Evolutionary conservation across 306 rosid species (phyloP).

Genomic region (Gleditsia sinensis): DNA sequence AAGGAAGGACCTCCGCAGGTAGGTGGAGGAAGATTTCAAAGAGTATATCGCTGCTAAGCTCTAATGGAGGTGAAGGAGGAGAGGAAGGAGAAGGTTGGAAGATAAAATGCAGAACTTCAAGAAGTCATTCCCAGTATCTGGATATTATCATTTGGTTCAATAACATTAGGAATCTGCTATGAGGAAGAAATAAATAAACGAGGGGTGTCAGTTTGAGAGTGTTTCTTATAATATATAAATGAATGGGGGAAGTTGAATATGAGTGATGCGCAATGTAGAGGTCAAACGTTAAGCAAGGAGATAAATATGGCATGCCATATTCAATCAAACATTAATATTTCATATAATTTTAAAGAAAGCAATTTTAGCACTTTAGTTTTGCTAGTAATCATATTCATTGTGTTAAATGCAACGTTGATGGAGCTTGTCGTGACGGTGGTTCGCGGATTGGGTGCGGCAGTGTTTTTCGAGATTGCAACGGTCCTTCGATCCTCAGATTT

Average conservation of each 20-base stretch:
- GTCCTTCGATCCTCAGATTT: too few relatives aligned
- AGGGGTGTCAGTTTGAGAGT: too few relatives aligned
- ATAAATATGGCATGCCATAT: conserved; percentile 20
- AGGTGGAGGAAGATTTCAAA: conserved; percentile 32
- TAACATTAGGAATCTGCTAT: not conserved
- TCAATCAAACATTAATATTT: not conserved
- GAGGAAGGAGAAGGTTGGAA: not conserved
- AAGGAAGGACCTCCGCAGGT: not conserved
- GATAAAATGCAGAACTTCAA: not conserved
- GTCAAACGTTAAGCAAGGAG: conserved; percentile 22
- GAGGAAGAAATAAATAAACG: not conserved
- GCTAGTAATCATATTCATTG: too few relatives aligned
- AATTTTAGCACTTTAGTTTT: too few relatives aligned
- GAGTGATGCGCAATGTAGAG: not conserved
- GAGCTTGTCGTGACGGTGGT: too few relatives aligned
- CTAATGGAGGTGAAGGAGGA: not conserved
- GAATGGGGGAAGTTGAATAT: not conserved
- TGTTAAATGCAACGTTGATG: too few relatives aligned
- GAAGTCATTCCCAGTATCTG: conserved; percentile 26
- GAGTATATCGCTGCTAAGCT: conserved; percentile 29
- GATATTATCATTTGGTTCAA: not conserved
- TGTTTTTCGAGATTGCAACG: too few relatives aligned
- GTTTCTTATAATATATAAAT: not conserved
- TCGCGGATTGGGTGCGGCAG: too few relatives aligned
- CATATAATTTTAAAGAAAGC: not conserved